phyloP scores from a whole-genome alignment of 1,284 basidiomycete genomes.

The Dichomitus squalens region DNA sequence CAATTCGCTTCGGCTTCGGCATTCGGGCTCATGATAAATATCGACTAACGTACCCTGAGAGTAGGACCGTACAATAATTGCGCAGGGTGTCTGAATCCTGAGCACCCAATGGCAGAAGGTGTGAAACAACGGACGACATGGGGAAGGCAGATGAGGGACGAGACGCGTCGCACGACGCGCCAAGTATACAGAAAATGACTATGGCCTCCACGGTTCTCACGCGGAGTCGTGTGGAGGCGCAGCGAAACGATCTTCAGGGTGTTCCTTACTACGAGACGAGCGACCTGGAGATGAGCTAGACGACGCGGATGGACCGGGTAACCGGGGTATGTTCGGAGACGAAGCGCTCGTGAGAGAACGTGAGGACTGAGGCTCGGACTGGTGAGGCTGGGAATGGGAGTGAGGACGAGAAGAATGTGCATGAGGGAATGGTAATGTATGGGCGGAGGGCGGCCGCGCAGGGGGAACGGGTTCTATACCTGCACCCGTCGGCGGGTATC shows the following conservation, averaged over 20 bases:
- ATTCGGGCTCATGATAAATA: slow-evolving; percentile 1
- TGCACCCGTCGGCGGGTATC: slow-evolving; percentile 23
- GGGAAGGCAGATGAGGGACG: neutral
- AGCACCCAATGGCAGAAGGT: neutral
- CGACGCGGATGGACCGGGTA: neutral
- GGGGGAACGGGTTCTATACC: slow-evolving; percentile 14
- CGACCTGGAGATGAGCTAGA: neutral
- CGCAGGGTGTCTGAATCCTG: slow-evolving; percentile 3
- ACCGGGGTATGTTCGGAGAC: neutral
- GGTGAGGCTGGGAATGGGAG: neutral
- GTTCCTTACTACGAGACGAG: neutral
- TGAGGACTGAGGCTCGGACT: neutral
- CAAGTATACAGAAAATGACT: neutral
- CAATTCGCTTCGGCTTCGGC: neutral
- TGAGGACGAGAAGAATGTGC: neutral
- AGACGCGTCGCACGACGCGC: neutral
- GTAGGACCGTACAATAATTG: neutral
- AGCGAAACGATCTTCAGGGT: slow-evolving; percentile 1
- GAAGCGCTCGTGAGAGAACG: neutral
- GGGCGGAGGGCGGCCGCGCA: neutral
- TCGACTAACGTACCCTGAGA: neutral
- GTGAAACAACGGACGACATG: neutral
- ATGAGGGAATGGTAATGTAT: neutral
- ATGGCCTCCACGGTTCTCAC: slow-evolving; percentile 4
- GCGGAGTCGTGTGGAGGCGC: slow-evolving; percentile 12